Evolutionary conservation across 192 early-diverging fungal species (phyloP).

Genomic region (Paraglomus occultum): DNA sequence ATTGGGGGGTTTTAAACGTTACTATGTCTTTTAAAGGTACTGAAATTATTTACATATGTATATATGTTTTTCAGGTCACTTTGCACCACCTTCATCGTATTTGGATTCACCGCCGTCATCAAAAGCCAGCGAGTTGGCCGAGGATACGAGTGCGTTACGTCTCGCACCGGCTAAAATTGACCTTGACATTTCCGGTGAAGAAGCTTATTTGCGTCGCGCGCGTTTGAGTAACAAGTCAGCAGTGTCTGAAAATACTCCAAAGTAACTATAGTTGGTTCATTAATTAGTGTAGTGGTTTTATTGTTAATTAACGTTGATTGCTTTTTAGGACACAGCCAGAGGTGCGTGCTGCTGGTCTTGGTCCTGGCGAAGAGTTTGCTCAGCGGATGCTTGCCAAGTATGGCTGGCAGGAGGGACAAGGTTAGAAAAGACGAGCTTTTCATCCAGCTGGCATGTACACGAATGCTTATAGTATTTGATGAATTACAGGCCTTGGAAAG

Average conservation of each 20-base stretch:
- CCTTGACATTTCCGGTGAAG: conserved; percentile 61
- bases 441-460: neutral
- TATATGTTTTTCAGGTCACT: neutral
- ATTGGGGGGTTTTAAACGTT: conserved; percentile 11
- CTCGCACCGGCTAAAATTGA: conserved; percentile 32
- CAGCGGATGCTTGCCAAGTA: conserved; percentile 39
- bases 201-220: conserved; percentile 63
- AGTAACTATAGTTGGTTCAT: conserved; percentile 1
- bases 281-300: neutral
- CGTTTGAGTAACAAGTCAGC: conserved; percentile 39
- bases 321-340: neutral
- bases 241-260: conserved; percentile 19
- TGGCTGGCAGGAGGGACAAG: conserved; percentile 47
- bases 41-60: neutral
- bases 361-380: conserved; percentile 31
- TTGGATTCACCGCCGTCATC: neutral
- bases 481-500: conserved; percentile 33
- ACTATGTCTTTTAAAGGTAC: conserved; percentile 13
- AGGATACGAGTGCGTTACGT: conserved; percentile 8
- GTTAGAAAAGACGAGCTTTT: conserved; percentile 21
- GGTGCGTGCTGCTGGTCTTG: conserved; percentile 6
- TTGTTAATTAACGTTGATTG: conserved; percentile 13
- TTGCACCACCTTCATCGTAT: neutral
- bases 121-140: neutral
- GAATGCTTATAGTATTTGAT: neutral